Conservation (phyloP, 139 green algal genomes). For the Auxenochlorella protothecoides region DNA sequence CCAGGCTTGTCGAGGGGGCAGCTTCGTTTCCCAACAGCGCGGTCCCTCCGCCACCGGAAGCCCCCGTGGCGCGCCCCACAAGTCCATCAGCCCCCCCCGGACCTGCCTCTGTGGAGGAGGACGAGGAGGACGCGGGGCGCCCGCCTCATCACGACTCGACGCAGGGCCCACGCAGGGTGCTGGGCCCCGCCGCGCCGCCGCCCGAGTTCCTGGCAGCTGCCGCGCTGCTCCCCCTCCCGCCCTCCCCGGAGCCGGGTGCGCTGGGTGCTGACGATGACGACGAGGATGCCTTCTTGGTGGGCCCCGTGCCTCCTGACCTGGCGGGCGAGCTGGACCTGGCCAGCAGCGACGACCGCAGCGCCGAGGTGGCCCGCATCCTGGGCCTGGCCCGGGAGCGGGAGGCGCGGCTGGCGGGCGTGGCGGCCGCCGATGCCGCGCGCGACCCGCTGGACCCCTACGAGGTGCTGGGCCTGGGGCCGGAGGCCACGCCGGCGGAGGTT, state of each 20-base stretch:
- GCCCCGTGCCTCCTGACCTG: slow-evolving; percentile 53
- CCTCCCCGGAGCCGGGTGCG: neutral
- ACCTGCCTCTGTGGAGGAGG: neutral
- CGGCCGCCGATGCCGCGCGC: neutral
- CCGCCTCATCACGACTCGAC: neutral
- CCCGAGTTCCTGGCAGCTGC: slow-evolving; percentile 44
- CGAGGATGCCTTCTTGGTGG: slow-evolving; percentile 39
- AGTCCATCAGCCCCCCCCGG: too few relatives aligned
- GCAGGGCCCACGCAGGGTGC: neutral
- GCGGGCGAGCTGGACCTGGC: slow-evolving; percentile 50
- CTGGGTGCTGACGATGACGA: slow-evolving; percentile 14
- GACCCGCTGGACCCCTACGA: slow-evolving; percentile 42
- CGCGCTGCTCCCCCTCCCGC: slow-evolving; percentile 7
- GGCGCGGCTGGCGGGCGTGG: slow-evolving; percentile 1
- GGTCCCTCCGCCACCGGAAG: too few relatives aligned
- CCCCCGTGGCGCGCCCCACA: too few relatives aligned
- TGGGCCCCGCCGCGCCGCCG: slow-evolving; percentile 45
- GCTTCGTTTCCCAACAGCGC: too few relatives aligned
- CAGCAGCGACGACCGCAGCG: slow-evolving; percentile 70
- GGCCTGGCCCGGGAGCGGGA: slow-evolving; percentile 21
- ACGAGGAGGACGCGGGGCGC: neutral
- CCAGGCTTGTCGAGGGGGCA: too few relatives aligned
- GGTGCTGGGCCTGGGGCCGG: slow-evolving; percentile 45
- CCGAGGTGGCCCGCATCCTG: slow-evolving; percentile 55
- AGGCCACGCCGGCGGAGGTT: slow-evolving; percentile 31